These are phyloP conservation scores for Panaeolus cyanescens DNA, from an alignment of 768 basidiomycete genomes.

Conservation along the genomic window DNA sequence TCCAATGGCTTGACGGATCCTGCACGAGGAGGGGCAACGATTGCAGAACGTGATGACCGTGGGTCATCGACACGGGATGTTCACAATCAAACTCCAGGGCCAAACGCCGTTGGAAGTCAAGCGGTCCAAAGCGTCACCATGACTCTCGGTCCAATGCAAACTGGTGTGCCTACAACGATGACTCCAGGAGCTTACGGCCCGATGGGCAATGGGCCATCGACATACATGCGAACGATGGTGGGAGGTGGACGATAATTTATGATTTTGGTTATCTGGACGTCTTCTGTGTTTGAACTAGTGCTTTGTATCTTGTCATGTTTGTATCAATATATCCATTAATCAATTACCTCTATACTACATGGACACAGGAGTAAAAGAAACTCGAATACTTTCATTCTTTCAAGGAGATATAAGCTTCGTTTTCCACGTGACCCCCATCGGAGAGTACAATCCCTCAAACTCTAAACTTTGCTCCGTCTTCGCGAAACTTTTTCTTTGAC, in stretches of 20 bases:
- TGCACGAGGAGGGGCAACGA: conserved; percentile 73
- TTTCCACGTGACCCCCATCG: conserved; percentile 1
- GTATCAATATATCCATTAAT: conserved; percentile 17
- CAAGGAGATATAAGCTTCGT: neutral
- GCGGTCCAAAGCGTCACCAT: conserved; percentile 44
- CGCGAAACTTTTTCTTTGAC: conserved; percentile 1
- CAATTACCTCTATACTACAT: conserved; percentile 2
- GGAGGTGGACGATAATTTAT: conserved; percentile 47
- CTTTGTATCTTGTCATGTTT: conserved; percentile 20
- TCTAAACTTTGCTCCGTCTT: conserved; percentile 3
- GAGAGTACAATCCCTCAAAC: conserved; percentile 2
- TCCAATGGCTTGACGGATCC: conserved; percentile 69
- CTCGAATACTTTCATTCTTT: neutral
- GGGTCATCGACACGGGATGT: conserved; percentile 43
- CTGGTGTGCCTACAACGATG: conserved; percentile 44
- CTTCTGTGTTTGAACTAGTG: conserved; percentile 18
- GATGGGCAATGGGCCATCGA: conserved; percentile 56
- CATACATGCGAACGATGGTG: conserved; percentile 63
- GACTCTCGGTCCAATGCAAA: conserved; percentile 49
- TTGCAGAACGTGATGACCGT: conserved; percentile 80
- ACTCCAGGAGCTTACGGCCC: conserved; percentile 60
- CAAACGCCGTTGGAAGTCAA: conserved; percentile 33
- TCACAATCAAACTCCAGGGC: conserved; percentile 61
- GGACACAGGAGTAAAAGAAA: neutral
- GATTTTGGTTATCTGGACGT: conserved; percentile 23